These are phyloP conservation scores for Paraleonurus japonicus DNA, from an alignment of 257 asterid species.

Conservation along the genomic window DNA sequence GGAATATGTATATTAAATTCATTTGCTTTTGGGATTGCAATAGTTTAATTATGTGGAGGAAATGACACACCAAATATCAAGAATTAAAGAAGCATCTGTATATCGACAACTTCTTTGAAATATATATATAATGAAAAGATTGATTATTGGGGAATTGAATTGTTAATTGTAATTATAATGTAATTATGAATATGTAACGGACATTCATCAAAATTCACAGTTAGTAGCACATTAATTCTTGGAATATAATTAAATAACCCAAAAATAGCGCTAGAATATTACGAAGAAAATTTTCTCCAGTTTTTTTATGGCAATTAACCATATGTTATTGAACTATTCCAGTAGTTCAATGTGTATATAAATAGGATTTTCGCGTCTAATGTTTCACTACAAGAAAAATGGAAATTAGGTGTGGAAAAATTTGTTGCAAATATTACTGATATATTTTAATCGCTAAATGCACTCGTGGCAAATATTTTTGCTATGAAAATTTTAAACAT, in stretches of 20 bases:
- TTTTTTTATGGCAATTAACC: too few relatives aligned
- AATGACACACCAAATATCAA: constrained; percentile 34
- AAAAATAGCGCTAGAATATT: too few relatives aligned
- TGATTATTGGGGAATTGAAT: constrained; percentile 5
- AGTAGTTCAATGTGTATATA: too few relatives aligned
- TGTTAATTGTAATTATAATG: not conserved
- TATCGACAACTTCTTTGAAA: constrained; percentile 31
- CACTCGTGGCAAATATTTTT: too few relatives aligned
- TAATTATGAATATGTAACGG: not conserved
- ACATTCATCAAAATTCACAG: not conserved
- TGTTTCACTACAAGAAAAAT: too few relatives aligned
- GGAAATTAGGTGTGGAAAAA: too few relatives aligned
- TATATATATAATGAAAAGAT: constrained; percentile 25
- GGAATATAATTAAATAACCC: not conserved
- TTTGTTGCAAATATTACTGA: too few relatives aligned
- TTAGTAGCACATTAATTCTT: not conserved
- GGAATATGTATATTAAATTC: constrained; percentile 29
- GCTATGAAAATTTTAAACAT: too few relatives aligned
- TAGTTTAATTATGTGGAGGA: constrained; percentile 40
- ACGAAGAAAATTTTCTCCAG: too few relatives aligned
- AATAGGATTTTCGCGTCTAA: too few relatives aligned
- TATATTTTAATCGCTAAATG: too few relatives aligned
- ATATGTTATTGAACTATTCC: too few relatives aligned
- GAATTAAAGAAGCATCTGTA: constrained; percentile 41
- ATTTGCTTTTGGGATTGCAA: constrained; percentile 35